A percentile compares a stretch with the other conserved stretches of the same genome.
Evolutionary conservation across 257 asterid species (phyloP).

Genomic region (Anisodus tanguticus): DNA sequence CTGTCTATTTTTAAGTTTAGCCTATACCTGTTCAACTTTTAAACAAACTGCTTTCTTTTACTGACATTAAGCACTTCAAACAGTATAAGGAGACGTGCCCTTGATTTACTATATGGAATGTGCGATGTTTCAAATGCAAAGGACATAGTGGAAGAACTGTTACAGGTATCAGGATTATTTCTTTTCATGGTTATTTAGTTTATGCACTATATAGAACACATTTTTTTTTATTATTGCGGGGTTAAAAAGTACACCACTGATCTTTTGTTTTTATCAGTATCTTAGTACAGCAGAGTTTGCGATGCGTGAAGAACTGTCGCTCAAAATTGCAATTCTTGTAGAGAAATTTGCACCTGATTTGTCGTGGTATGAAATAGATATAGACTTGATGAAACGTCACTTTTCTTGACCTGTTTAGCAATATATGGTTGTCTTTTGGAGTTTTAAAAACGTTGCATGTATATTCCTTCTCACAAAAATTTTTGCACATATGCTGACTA

Average conservation of each 20-base stretch:
- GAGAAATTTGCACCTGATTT: slow-evolving; percentile 98
- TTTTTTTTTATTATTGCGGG: not conserved
- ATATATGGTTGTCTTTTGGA: slow-evolving; percentile 4
- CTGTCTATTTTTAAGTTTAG: not conserved
- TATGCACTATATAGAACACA: not conserved
- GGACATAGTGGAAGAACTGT: slow-evolving; percentile 93
- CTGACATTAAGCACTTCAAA: slow-evolving; percentile 36
- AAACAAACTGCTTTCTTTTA: slow-evolving; percentile 28
- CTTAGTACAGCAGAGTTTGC: slow-evolving; percentile 81
- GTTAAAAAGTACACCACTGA: slow-evolving; percentile 34
- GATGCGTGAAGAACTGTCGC: slow-evolving; percentile 70
- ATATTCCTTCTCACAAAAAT: not conserved
- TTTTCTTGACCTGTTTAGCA: not conserved
- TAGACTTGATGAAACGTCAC: not conserved
- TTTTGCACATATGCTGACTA: not conserved
- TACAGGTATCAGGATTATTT: slow-evolving; percentile 62
- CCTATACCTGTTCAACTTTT: not conserved
- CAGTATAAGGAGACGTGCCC: slow-evolving; percentile 96
- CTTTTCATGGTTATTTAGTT: slow-evolving; percentile 31
- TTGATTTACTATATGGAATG: slow-evolving; percentile 96
- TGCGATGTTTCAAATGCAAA: slow-evolving; percentile 97
- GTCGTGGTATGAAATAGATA: slow-evolving; percentile 67
- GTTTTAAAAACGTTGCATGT: not conserved
- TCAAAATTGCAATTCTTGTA: slow-evolving; percentile 90
- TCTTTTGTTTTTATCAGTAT: slow-evolving; percentile 53